Conservation (phyloP, 2,329 filamentous ascomycete species). For the Leptographium galeiforme region DNA sequence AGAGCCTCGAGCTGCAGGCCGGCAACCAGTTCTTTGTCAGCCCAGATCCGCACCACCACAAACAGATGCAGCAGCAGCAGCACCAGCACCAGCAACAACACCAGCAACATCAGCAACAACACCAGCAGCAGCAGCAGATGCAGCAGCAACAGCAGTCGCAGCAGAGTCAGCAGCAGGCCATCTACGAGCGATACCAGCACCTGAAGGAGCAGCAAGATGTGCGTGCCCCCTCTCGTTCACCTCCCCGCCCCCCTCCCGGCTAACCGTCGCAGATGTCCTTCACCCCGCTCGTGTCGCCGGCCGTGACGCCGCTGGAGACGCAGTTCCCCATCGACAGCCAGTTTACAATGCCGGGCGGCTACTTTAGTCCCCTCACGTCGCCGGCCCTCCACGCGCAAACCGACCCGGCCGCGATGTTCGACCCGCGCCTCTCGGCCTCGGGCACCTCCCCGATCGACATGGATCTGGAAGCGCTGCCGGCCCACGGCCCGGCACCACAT, state of each 20-base stretch:
- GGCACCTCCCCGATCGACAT: constrained; percentile 40
- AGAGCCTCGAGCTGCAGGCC: constrained; percentile 63
- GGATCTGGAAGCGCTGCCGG: constrained; percentile 32
- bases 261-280: constrained; percentile 47
- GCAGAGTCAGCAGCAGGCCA: constrained; percentile 33
- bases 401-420: constrained; percentile 32
- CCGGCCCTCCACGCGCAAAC: constrained; percentile 65
- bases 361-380: constrained; percentile 74
- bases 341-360: constrained; percentile 54
- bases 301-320: constrained; percentile 64
- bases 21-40: constrained; percentile 47
- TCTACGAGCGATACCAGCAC: constrained; percentile 22
- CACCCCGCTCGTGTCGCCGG: constrained; percentile 72
- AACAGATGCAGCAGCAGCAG: constrained; percentile 37
- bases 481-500: constrained; percentile 16
- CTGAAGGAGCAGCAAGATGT: constrained; percentile 58
- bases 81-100: constrained; percentile 28
- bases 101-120: constrained; percentile 34
- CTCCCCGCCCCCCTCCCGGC: background rate
- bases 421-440: constrained; percentile 28
- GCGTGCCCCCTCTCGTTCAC: constrained; percentile 16
- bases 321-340: constrained; percentile 48
- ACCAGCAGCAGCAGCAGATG: constrained; percentile 29
- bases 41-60: constrained; percentile 30
- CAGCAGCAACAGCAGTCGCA: constrained; percentile 27